Evolutionary conservation across 805 yeast species (phyloP).

Genomic region (Ogataea methanolica): DNA sequence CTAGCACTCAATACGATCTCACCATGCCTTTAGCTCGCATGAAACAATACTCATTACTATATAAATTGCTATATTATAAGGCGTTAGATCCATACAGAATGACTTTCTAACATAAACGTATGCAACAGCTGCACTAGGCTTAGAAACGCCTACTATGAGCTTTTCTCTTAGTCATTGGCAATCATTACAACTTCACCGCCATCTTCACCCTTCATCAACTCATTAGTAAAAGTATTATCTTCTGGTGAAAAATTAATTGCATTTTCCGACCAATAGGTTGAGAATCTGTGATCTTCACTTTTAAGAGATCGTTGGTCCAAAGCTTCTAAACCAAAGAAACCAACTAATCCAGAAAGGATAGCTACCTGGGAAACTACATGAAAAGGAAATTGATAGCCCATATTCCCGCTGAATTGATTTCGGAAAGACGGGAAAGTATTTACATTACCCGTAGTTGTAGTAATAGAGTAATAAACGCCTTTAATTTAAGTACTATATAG

Average conservation of each 20-base stretch:
- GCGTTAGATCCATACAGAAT: neutral
- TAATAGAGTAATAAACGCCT: conserved; percentile 86
- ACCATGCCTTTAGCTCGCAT: too few relatives aligned
- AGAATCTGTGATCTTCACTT: conserved; percentile 69
- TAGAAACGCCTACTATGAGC: neutral
- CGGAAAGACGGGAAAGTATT: conserved; percentile 85
- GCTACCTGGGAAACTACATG: conserved; percentile 78
- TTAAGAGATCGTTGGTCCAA: conserved; percentile 80
- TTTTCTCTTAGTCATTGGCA: neutral
- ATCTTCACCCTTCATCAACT: conserved; percentile 1
- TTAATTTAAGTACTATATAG: conserved; percentile 82
- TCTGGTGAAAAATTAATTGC: conserved; percentile 63
- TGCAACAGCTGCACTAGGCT: neutral
- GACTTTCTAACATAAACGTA: neutral
- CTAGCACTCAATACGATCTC: too few relatives aligned
- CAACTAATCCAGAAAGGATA: conserved; percentile 61
- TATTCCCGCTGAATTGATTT: conserved; percentile 50
- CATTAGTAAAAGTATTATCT: conserved; percentile 21
- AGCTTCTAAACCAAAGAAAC: conserved; percentile 69
- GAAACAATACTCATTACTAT: too few relatives aligned
- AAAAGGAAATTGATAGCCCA: conserved; percentile 72
- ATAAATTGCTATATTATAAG: too few relatives aligned
- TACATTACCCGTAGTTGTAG: conserved; percentile 91
- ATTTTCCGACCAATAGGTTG: conserved; percentile 56
- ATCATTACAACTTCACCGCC: neutral